These are phyloP conservation scores for Agrocybe chaxingu DNA, from an alignment of 768 basidiomycete species.

Conservation along the genomic window DNA sequence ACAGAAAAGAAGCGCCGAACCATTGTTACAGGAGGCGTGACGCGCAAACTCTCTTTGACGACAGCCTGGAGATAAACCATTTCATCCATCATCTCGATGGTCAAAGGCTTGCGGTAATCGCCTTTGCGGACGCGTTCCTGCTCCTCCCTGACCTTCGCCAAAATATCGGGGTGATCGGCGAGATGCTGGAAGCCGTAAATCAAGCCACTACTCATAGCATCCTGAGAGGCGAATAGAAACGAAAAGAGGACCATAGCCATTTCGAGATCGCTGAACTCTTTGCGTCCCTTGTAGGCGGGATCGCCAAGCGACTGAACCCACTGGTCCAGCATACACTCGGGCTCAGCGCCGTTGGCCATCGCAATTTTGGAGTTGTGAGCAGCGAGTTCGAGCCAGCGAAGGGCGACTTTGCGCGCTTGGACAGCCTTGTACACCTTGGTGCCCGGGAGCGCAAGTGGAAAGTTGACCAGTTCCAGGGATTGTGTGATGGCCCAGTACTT, in stretches of 20 bases:
- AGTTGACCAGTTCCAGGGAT: conserved; percentile 97
- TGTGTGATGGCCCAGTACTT: conserved; percentile 97
- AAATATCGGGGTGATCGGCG: conserved; percentile 85
- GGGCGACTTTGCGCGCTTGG: conserved; percentile 83
- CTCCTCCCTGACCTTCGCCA: conserved; percentile 88
- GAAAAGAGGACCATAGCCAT: conserved; percentile 97
- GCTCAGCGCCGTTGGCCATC: conserved; percentile 77
- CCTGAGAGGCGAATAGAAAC: conserved; percentile 95
- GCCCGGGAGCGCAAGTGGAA: conserved; percentile 91
- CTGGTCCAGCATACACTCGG: conserved; percentile 88
- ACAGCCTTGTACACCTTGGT: conserved; percentile 96
- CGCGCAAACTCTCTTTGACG: conserved; percentile 89
- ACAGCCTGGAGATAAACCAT: conserved; percentile 93
- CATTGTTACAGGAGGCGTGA: conserved; percentile 96
- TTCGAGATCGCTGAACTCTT: conserved; percentile 88
- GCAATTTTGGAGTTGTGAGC: conserved; percentile 76
- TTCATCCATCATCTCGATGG: conserved; percentile 84
- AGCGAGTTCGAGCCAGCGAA: conserved; percentile 77
- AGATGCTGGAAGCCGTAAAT: conserved; percentile 97
- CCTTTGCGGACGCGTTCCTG: conserved; percentile 81
- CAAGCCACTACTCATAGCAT: conserved; percentile 96
- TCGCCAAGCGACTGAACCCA: conserved; percentile 80
- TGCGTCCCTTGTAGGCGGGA: conserved; percentile 69
- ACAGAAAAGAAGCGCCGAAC: conserved; percentile 35
- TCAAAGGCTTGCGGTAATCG: conserved; percentile 72